Evolutionary conservation across 345 rosid species (phyloP), one percentile per base, ranked within the genome.

Genomic region (Aquilaria sinensis): DNA sequence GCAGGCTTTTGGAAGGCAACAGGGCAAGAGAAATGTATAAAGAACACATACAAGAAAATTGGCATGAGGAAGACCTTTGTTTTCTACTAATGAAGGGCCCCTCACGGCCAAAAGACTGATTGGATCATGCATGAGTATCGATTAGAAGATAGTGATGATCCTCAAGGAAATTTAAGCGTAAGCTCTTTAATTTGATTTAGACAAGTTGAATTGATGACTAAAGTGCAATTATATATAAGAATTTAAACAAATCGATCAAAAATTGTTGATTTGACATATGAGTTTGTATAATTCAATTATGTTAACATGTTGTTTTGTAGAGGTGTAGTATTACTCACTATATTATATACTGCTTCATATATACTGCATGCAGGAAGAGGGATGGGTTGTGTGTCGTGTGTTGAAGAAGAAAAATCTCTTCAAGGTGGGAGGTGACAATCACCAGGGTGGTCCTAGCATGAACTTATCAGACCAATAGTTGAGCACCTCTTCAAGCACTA

Each of bases 81-180:
- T 33, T 93, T 93, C 80, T 93, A 93, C 60, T 64, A 85, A 70
- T 96, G 98, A 34, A 86, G 97, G 75, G 98, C 98, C 48, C 98
- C 98, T 31, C 94, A 90, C 49, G 97, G 98, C 51, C 97, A 86
- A 53, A 90, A 93, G 74, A 81, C 97, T 55, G 98, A 93, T 51
- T 93, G 98, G 98, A 93, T 93, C 68, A 93, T 93, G 98, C 97
- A 93, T 41, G 98, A 93, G 70, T 93, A 90, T 54, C 90, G 98
- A 0, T 92, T 90, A 23, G 97, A 93, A 72, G 97, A 93, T 6
- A 74, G 69, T 2, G 96, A 90, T 32, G 92, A 93, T 70, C 60
- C 80, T 57, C 84, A 84, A 43, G 70, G 32, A 51, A 84, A 74
- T 72, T 50, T 66, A 30, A 57, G 59, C 69, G 98, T 92, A 70